Percentiles rank a stretch among this genome's conserved stretches.
Conservation (phyloP, 2,329 filamentous ascomycete species). For the Diplodia seriata region DNA sequence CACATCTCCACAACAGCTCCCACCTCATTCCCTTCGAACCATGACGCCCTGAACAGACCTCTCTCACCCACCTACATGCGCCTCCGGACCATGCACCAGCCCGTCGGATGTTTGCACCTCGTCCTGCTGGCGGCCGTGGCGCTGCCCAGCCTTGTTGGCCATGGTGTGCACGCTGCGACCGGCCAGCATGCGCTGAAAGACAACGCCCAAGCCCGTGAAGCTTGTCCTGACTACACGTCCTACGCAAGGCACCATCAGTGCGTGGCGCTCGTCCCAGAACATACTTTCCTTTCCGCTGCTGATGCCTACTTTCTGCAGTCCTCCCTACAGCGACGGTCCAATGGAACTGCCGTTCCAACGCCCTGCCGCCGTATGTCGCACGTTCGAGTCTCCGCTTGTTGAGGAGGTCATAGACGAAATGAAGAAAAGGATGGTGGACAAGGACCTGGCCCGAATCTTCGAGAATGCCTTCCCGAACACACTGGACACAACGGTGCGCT, state of each 20-base stretch:
- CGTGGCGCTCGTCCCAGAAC: constrained; percentile 41
- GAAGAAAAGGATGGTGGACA: constrained; percentile 78
- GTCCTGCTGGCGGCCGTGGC: constrained; percentile 7
- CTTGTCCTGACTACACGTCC: constrained; percentile 70
- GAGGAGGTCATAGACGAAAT: constrained; percentile 87
- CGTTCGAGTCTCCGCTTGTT: constrained; percentile 84
- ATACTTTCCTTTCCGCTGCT: constrained; percentile 33
- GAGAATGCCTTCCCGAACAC: constrained; percentile 95
- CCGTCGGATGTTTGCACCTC: not conserved
- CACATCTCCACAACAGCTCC: constrained; percentile 22
- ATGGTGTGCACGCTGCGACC: constrained; percentile 12
- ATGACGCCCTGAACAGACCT: constrained; percentile 20
- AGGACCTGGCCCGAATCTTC: constrained; percentile 89
- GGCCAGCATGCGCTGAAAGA: constrained; percentile 22
- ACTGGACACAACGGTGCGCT: constrained; percentile 86
- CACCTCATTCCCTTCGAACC: not conserved
- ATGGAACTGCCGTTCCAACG: constrained; percentile 85
- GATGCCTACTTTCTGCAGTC: constrained; percentile 56
- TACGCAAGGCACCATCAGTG: constrained; percentile 69
- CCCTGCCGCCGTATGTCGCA: constrained; percentile 80
- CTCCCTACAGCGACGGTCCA: constrained; percentile 79
- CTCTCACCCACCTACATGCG: not conserved
- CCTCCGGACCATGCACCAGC: constrained; percentile 12
- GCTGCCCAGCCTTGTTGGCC: constrained; percentile 7
- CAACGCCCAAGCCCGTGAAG: constrained; percentile 39